Evolutionary conservation across 805 yeast species (phyloP).

Genomic region (Cyberlindnera galapagoensis): DNA sequence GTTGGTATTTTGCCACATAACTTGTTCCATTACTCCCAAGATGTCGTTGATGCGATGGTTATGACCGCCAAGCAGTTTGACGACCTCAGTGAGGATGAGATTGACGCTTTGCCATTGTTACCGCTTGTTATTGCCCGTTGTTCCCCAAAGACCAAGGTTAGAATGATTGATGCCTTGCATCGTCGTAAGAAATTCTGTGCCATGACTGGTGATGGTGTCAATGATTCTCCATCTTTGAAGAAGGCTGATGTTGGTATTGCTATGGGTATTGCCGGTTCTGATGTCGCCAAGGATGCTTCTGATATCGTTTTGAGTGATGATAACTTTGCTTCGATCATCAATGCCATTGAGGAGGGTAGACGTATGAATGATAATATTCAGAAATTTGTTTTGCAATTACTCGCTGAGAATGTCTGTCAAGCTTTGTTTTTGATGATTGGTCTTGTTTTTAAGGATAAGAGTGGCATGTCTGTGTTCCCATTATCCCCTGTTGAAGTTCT

Average conservation of each 20-base stretch:
- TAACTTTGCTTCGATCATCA: conserved; percentile 72
- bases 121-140: conserved; percentile 79
- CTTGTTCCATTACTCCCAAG: conserved; percentile 46
- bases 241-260: conserved; percentile 79
- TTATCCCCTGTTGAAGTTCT: conserved; percentile 73
- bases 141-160: conserved; percentile 76
- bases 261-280: conserved; percentile 77
- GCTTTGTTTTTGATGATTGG: conserved; percentile 66
- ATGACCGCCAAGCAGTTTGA: conserved; percentile 75
- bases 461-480: conserved; percentile 72
- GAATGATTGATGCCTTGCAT: conserved; percentile 74
- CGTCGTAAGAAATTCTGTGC: conserved; percentile 60
- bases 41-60: conserved; percentile 57
- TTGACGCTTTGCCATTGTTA: conserved; percentile 57
- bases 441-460: conserved; percentile 57
- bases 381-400: conserved; percentile 66
- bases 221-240: conserved; percentile 73
- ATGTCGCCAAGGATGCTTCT: conserved; percentile 80
- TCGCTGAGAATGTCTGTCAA: conserved; percentile 69
- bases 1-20: conserved; percentile 69
- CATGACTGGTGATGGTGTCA: conserved; percentile 83
- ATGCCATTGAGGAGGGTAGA: conserved; percentile 76
- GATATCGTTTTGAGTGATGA: conserved; percentile 73
- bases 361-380: conserved; percentile 75
- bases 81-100: conserved; percentile 48